Evolutionary conservation across 495 filamentous ascomycete genomes (phyloP).

Genomic region (Lentithecium fluviatile): DNA sequence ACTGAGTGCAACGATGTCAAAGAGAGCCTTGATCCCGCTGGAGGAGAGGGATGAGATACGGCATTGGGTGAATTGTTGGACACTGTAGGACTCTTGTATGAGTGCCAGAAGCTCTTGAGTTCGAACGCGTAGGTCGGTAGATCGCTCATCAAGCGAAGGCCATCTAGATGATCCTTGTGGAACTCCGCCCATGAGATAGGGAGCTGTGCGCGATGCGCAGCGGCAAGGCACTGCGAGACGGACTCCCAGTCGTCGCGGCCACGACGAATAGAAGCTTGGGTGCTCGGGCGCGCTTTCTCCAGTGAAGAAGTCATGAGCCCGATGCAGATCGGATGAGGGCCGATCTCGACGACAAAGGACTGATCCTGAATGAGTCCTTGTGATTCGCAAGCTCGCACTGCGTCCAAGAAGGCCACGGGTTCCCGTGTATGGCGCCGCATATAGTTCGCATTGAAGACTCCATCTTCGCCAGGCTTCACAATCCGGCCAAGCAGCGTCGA

Average conservation of each 20-base stretch:
- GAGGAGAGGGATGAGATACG: not conserved
- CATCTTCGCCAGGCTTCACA: conserved; percentile 12
- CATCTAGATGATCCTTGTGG: conserved; percentile 27
- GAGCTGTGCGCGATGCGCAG: not conserved
- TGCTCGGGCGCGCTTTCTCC: conserved; percentile 3
- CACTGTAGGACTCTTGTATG: conserved; percentile 2
- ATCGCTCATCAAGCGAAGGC: conserved; percentile 11
- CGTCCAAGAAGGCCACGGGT: conserved; percentile 70
- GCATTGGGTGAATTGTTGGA: not conserved
- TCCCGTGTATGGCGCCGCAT: conserved; percentile 68
- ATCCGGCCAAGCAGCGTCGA: conserved; percentile 33
- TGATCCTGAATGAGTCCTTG: conserved; percentile 19
- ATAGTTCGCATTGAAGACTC: conserved; percentile 49
- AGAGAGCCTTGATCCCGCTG: not conserved
- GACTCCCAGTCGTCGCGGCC: conserved; percentile 3
- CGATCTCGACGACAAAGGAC: conserved; percentile 37
- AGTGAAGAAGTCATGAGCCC: conserved; percentile 14
- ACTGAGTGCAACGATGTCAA: conserved; percentile 22
- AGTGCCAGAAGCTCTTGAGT: conserved; percentile 1
- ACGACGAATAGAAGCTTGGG: conserved; percentile 8
- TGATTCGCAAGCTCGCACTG: conserved; percentile 55
- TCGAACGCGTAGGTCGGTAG: conserved; percentile 17
- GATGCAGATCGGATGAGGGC: conserved; percentile 36
- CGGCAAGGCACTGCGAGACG: conserved; percentile 1
- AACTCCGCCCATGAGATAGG: conserved; percentile 16